Base-by-base conservation (phyloP, 441 rosid species). In the Arabidopsis hybrid region DNA sequence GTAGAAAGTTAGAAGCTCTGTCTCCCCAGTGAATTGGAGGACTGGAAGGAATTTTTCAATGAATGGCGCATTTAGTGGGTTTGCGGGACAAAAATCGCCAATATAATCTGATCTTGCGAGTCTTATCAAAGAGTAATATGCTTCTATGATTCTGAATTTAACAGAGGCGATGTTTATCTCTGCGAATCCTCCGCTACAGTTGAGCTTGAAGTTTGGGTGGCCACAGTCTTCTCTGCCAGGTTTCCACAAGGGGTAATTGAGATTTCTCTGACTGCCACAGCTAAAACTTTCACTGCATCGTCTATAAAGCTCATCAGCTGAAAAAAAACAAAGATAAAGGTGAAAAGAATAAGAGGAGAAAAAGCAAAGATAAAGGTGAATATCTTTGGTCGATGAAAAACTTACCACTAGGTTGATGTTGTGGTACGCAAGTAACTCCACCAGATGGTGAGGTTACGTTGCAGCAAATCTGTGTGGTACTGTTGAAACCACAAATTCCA, bases 401-500 rank as follows among this genome's bases (percentile, higher is more conserved):
- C 36, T 38, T 31, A 52, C 66, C 8, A 14, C 29, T 26, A 7
- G 13, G 52, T 12, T 38, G 75, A 72, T 46, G 29, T 26, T 26
- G 29, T 26, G 31, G 77, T 70, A 16, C 16, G 71, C 50, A 52
- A 2, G 4, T 40, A 40, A 39, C 16, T 40, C 13, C 34, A 2
- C 13, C 21, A 1, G 32, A 55, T 49, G 68, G 13, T 50, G 79
- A 76, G 45, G 69, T 45, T 39, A 3, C 18, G 1, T 38, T 66
- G 0, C 71, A 66, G 38, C 60, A 67, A 67, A 26, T 6, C 58
- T 56, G 29, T 68, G 75, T 62, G 21, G 18, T 36, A 6, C 16
- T 47, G n/a, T 79, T 72, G 45, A 67, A 81, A 2, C 86, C 83
- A 7, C 89, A 86, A 18, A 8, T 77, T 47, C 86, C 88, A 9